phyloP scores from a whole-genome alignment of 2,329 filamentous ascomycete species.

The Aureobasidium lini region DNA sequence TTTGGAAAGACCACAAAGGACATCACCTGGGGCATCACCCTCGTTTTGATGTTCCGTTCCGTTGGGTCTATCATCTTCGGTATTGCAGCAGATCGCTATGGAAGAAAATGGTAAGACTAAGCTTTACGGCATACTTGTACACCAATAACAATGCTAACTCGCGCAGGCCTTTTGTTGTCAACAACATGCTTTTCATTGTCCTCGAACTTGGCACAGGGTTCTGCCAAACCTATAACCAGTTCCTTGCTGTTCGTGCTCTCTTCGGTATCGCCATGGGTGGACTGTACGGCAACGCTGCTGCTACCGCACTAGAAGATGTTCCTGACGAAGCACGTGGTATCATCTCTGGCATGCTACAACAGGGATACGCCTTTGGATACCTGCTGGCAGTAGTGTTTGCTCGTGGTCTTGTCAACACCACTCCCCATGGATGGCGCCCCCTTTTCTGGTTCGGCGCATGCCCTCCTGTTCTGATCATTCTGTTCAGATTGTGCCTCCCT shows the following conservation, averaged over 20 bases:
- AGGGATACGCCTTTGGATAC: conserved; percentile 47
- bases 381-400: conserved; percentile 50
- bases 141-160: not conserved
- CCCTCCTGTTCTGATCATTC: conserved; percentile 68
- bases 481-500: conserved; percentile 64
- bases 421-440: conserved; percentile 68
- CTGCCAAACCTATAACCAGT: conserved; percentile 27
- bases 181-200: conserved; percentile 30
- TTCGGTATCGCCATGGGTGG: conserved; percentile 34
- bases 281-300: conserved; percentile 26
- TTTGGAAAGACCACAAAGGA: conserved; percentile 47
- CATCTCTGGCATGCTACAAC: conserved; percentile 30
- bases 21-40: conserved; percentile 47
- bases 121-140: not conserved
- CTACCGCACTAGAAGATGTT: conserved; percentile 34
- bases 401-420: conserved; percentile 62
- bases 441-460: conserved; percentile 83
- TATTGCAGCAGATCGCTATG: conserved; percentile 24
- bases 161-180: conserved; percentile 26
- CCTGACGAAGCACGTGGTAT: conserved; percentile 32
- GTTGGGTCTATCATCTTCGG: conserved; percentile 27
- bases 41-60: conserved; percentile 33
- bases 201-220: conserved; percentile 33
- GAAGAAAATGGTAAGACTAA: conserved; percentile 25
- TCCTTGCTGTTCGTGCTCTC: conserved; percentile 31